These are phyloP conservation scores for Barbarea vulgaris DNA, from an alignment of 345 rosid species.

Conservation along the genomic window DNA sequence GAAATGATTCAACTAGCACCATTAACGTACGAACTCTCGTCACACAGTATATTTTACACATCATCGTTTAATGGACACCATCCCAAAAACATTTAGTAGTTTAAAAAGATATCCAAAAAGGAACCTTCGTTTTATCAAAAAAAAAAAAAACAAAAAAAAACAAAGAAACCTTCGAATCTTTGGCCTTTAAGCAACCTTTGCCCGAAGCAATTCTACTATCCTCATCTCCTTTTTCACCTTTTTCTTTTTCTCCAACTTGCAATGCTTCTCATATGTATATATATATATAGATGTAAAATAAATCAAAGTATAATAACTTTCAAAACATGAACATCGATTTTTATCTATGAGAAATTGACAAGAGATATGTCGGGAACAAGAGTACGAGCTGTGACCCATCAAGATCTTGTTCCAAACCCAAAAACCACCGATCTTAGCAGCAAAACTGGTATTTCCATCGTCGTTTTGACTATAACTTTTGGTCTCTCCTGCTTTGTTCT, in stretches of 20 bases:
- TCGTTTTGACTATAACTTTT: slow-evolving; percentile 59
- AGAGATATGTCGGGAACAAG: slow-evolving; percentile 48
- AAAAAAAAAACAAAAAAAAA: background rate
- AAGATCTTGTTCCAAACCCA: slow-evolving; percentile 70
- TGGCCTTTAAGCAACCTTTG: slow-evolving; percentile 90
- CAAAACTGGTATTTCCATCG: slow-evolving; percentile 58
- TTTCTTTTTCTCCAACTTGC: slow-evolving; percentile 19
- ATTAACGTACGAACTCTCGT: slow-evolving; percentile 26
- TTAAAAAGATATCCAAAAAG: slow-evolving; percentile 13
- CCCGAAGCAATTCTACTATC: slow-evolving; percentile 71
- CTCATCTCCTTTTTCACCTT: slow-evolving; percentile 28
- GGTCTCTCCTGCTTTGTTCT: slow-evolving; percentile 82
- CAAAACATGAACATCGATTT: background rate
- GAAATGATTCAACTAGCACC: slow-evolving; percentile 25
- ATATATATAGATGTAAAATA: slow-evolving; percentile 1
- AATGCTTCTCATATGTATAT: background rate
- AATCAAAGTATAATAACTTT: slow-evolving; percentile 16
- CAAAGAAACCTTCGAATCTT: slow-evolving; percentile 59
- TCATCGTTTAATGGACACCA: background rate
- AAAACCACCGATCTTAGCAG: slow-evolving; percentile 64
- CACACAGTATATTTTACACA: slow-evolving; percentile 31
- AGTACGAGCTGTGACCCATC: slow-evolving; percentile 72
- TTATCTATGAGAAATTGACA: slow-evolving; percentile 16
- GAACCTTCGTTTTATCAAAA: slow-evolving; percentile 35
- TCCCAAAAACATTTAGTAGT: slow-evolving; percentile 37